Conservation (phyloP, 2,329 filamentous ascomycete genomes). For the Fusarium abutilonis region DNA sequence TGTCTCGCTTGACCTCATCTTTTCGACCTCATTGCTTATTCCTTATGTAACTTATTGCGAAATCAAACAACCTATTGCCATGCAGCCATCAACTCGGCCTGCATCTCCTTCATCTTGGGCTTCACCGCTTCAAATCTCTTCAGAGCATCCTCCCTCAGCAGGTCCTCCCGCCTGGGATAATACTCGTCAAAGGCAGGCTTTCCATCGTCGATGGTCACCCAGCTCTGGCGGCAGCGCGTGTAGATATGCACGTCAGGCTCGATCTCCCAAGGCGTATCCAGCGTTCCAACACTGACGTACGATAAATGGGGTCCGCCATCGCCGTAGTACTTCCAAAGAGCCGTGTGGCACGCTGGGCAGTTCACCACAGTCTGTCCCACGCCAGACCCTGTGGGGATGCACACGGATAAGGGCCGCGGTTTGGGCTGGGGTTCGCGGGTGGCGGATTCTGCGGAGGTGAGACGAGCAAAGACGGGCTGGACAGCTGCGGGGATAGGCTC, state of each 20-base stretch:
- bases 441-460: conserved; percentile 31
- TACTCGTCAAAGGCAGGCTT: conserved; percentile 52
- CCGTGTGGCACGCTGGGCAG: conserved; percentile 55
- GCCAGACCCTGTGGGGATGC: conserved; percentile 54
- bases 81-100: conserved; percentile 25
- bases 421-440: conserved; percentile 3
- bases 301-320: conserved; percentile 46
- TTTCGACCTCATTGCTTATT: neutral
- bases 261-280: conserved; percentile 53
- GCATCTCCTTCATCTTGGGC: conserved; percentile 33
- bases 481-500: conserved; percentile 19
- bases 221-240: conserved; percentile 51
- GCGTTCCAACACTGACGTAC: conserved; percentile 57
- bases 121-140: conserved; percentile 45
- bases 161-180: conserved; percentile 47
- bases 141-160: conserved; percentile 50
- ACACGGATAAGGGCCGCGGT: conserved; percentile 36
- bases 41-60: neutral
- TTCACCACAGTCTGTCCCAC: conserved; percentile 53
- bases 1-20: neutral
- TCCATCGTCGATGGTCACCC: conserved; percentile 51
- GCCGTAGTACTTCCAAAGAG: conserved; percentile 56
- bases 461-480: conserved; percentile 35
- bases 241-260: conserved; percentile 60
- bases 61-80: conserved; percentile 2